A percentile compares a stretch with the other conserved stretches of the same genome.
Conservation (phyloP, 768 basidiomycete genomes). For the Podaxis sp. region DNA sequence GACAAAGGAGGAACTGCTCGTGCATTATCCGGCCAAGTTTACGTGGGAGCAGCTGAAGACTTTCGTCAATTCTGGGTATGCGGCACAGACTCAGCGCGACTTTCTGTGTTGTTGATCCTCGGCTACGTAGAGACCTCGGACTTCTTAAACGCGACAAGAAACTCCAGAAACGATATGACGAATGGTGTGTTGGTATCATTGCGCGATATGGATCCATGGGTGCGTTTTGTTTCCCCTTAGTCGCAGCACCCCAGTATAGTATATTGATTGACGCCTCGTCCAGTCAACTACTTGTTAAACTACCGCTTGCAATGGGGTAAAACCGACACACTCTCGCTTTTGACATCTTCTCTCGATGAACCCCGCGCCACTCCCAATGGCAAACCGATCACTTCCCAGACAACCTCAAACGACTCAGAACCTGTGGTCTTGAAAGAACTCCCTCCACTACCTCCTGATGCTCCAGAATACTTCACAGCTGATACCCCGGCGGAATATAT, state of each 20-base stretch:
- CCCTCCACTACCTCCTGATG: constrained; percentile 26
- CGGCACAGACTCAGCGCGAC: not conserved
- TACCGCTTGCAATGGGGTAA: constrained; percentile 75
- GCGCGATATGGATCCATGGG: constrained; percentile 62
- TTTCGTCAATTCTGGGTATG: constrained; percentile 76
- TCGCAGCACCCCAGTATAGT: too few relatives aligned
- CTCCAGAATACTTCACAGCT: constrained; percentile 61
- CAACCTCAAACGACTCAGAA: constrained; percentile 7
- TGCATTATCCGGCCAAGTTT: constrained; percentile 69
- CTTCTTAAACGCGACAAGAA: constrained; percentile 69
- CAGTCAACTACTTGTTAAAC: constrained; percentile 70
- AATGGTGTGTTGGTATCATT: constrained; percentile 52
- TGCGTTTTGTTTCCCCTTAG: constrained; percentile 24
- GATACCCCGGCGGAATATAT: constrained; percentile 54
- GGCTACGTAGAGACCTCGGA: constrained; percentile 62
- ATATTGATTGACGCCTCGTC: not conserved
- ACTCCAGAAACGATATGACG: constrained; percentile 64
- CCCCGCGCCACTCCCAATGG: not conserved
- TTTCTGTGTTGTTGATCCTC: not conserved
- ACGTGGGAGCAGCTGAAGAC: constrained; percentile 74
- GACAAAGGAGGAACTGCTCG: constrained; percentile 60
- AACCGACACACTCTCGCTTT: constrained; percentile 57
- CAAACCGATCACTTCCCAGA: not conserved
- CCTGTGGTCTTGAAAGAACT: not conserved
- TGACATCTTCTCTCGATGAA: constrained; percentile 47